Evolutionary conservation across 495 filamentous ascomycete genomes (phyloP), one percentile per base, ranked within the genome.

Genomic region (Aspergillus homomorphus): DNA sequence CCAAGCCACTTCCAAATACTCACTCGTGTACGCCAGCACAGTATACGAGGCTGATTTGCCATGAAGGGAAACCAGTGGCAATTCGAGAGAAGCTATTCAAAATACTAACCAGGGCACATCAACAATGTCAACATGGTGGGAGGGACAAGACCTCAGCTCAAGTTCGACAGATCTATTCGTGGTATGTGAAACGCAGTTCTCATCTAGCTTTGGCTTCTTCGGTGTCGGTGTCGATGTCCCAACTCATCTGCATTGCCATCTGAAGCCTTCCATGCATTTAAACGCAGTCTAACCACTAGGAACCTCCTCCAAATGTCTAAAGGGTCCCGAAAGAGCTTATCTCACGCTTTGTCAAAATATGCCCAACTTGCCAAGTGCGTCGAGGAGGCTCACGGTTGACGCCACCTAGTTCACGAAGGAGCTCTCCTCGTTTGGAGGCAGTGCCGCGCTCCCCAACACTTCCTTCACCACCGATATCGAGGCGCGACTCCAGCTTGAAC

Each of bases 31-130:
- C 45, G 28, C 9, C 4, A 24, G 48, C 43, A 12, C 53, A 76
- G 72, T 71, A 67, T 56, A 73, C 62, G 48, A 73, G 77, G 54
- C 76, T 79, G 73, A 81, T 84, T 51, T 82, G 77, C 51, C 82
- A 84, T 57, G 81, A 84, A 61, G 79, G 77, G n/a, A 84, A 84
- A 60, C 82, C 82, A 8, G 82, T 84, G 24, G 82, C 82, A n/a
- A 80, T 84, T 54, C 78, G 80, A 22, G 82, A 84, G 66, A 78
- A 82, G 54, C 56, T 84, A 18, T 84, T 82, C 65, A 77, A 80
- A 55, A 79, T 84, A 43, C 73, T 84, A 58, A 83, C 79, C 41
- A 78, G 70, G 28, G 81, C 82, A 44, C 82, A 84, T 60, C 76
- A 80, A 33, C 79, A 81, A 61, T 82, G 81, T 24, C 79, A 84